phyloP scores from a whole-genome alignment of 768 basidiomycete genomes.

The Tricholoma saponaceum region DNA sequence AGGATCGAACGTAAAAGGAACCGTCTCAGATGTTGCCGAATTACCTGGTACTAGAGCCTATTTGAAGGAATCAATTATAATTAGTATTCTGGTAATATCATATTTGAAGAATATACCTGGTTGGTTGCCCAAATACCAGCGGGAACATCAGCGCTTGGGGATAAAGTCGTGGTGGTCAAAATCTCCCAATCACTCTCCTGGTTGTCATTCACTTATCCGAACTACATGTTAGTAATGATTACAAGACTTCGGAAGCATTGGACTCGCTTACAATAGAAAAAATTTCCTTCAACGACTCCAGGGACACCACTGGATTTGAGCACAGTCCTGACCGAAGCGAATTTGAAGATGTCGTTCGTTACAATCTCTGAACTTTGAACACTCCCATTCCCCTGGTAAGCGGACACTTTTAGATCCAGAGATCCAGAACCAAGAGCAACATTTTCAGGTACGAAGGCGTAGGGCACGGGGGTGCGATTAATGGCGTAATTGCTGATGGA shows the following conservation, averaged over 20 bases:
- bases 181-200: slow-evolving; percentile 34
- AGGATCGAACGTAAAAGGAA: slow-evolving; percentile 31
- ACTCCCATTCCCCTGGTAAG: slow-evolving; percentile 24
- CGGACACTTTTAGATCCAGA: slow-evolving; percentile 29
- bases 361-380: slow-evolving; percentile 26
- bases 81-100: background rate
- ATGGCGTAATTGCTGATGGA: slow-evolving; percentile 25
- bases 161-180: slow-evolving; percentile 28
- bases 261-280: slow-evolving; percentile 27
- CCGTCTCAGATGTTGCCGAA: slow-evolving; percentile 14
- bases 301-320: slow-evolving; percentile 28
- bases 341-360: slow-evolving; percentile 25
- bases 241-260: background rate
- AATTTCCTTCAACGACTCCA: slow-evolving; percentile 33
- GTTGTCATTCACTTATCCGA: slow-evolving; percentile 22
- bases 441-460: slow-evolving; percentile 24
- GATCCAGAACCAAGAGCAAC: slow-evolving; percentile 27
- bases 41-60: slow-evolving; percentile 19
- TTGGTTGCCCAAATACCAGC: slow-evolving; percentile 35
- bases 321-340: slow-evolving; percentile 31
- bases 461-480: slow-evolving; percentile 16
- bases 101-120: slow-evolving; percentile 16
- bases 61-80: background rate
- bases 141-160: slow-evolving; percentile 22
- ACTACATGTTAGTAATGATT: background rate